Evolutionary conservation across 495 filamentous ascomycete species (phyloP), one percentile per base, ranked within the genome.

Genomic region (Talaromyces borbonicus): DNA sequence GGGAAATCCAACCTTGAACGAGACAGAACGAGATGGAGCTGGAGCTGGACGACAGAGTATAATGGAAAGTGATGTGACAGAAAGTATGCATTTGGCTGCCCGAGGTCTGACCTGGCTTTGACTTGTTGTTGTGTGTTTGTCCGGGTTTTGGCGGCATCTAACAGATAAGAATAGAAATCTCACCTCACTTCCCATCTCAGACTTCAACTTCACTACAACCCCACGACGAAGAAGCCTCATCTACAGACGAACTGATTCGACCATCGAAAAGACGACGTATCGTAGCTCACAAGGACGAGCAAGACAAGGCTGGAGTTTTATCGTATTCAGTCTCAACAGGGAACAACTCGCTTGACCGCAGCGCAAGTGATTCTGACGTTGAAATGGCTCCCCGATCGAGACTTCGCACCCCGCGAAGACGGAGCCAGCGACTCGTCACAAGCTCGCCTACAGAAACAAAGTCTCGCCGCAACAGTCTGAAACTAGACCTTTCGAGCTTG

Each of bases 241-340:
- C 54, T 26, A 48, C 49, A 11, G 50, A 57, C 4, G 53, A 61
- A 36, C 51, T 58, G 12, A 46, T 60, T 24, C n/a, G 51, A 7
- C n/a, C 50, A 5, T 49, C 53, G 9, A 50, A 33, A 26, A 27
- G 39, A 37, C 23, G 40, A 38, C 26, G 38, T 5, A 41, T 41
- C 4, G 5, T n/a, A 15, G 16, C 9, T 8, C n/a, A 25, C 3
- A 24, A 8, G 20, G 9, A 14, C 11, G 15, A 24, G 4, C 20
- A 39, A 5, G 8, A 15, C 23, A 23, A 26, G 16, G n/a, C n/a
- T n/a, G 14, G 26, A 26, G n/a, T 4, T 16, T 41, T 23, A 24
- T 6, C 8, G 15, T 26, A 11, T 8, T 26, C 23, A 41, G 2
- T 4, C n/a, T 41, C 38, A 16, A 12, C 20, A 25, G 19, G 20